Conservation (phyloP, 2,329 filamentous ascomycete genomes). For the Phialocephala subalpina region DNA sequence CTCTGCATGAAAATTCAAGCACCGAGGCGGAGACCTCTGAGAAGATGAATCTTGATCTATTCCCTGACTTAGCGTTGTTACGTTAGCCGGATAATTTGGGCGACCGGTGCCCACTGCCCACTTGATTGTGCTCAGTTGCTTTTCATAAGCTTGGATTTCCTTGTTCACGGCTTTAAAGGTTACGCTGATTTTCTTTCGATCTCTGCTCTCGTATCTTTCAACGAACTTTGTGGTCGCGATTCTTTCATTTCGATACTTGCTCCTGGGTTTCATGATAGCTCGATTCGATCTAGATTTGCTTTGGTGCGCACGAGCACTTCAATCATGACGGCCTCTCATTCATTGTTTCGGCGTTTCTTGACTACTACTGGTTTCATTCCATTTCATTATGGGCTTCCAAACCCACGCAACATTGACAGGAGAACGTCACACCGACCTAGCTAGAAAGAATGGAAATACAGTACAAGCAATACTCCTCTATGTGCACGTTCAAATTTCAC, state of each 20-base stretch:
- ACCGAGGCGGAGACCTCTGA: slow-evolving; percentile 7
- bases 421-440: background rate
- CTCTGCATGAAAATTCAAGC: background rate
- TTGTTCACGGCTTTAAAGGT: background rate
- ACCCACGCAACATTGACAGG: background rate
- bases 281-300: too few species aligned
- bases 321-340: too few species aligned
- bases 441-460: background rate
- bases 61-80: background rate
- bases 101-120: background rate
- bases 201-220: background rate
- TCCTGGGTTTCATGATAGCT: too few species aligned
- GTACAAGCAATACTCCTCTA: background rate
- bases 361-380: too few species aligned
- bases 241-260: too few species aligned
- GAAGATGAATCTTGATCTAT: background rate
- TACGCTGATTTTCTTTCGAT: background rate
- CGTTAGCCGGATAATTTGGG: background rate
- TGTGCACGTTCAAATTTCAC: too few species aligned
- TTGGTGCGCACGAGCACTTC: too few species aligned
- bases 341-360: too few species aligned
- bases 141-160: too few species aligned
- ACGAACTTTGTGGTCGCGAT: too few species aligned
- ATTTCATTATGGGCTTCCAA: too few species aligned
- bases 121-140: too few species aligned